Evolutionary conservation across 2,329 filamentous ascomycete species (phyloP), one percentile per base, ranked within the genome.

Genomic region (Diaporthe longicolla): DNA sequence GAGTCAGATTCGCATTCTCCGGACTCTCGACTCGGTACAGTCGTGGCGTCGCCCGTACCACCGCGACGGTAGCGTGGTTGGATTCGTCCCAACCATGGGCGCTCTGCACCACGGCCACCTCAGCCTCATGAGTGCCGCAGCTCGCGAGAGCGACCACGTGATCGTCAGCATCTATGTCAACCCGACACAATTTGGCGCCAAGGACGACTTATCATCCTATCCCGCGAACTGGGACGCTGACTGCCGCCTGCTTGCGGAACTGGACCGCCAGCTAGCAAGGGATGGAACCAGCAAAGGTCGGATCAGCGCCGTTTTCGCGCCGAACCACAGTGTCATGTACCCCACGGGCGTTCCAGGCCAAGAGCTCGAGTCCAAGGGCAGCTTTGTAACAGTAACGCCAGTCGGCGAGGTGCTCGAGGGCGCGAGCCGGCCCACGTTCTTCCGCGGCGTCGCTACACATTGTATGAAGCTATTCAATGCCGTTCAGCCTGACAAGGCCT

Each of bases 71-170:
- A 89, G 93, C 78, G 90, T 93, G 57, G 92, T 98, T 74, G 95
- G 93, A 74, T 90, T 99, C 35, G 95, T 99, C 50, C 97, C 97
- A 1, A 99, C 97, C 43, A 98, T 99, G 97, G 97, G 97, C 76
- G 97, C 97, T 66, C 89, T 99, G n/a, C 97, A 99, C 83, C 90
- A 92, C 72, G 97, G 97, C 54, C 97, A 99, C 84, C 84, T 98
- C 70, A 93, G 94, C 4, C 89, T 99, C 26, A 93, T 98, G 79
- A 93, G 94, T 74, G 90, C 92, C 78, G 97, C 97, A 4, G 95
- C 95, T 1, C 40, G 26, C n/a, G 86, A 88, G 59, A 94, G 97
- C 79, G 97, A 95, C 84, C 93, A 94, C 77, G 90, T 95, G 78
- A 94, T 98, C 73, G 92, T 98, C 75, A 95, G 93, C 81, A 93